Conservation (phyloP, 352 stramenopile genomes). For the Globisporangium spiculum region DNA sequence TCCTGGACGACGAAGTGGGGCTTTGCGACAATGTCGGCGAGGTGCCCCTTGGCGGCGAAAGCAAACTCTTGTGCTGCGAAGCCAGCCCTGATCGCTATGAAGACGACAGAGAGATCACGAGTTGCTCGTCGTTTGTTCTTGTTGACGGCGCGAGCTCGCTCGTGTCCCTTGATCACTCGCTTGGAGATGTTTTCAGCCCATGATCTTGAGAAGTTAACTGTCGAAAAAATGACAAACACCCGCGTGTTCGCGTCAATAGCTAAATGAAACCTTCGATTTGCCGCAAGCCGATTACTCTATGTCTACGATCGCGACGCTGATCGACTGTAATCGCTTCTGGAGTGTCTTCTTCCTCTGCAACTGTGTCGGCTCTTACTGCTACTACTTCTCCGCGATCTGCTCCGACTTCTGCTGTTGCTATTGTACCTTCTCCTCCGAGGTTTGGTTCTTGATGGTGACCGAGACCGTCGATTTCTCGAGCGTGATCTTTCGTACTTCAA, state of each 20-base stretch:
- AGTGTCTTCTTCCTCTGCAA: not conserved
- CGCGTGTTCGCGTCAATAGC: not conserved
- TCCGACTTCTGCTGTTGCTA: conserved; percentile 12
- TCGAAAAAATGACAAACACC: not conserved
- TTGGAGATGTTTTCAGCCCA: conserved; percentile 18
- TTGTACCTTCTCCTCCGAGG: not conserved
- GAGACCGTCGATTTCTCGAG: not conserved
- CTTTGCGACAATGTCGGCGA: conserved; percentile 13
- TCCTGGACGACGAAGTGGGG: not conserved
- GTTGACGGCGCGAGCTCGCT: conserved; percentile 31
- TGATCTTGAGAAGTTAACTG: not conserved
- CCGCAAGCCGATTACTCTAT: not conserved
- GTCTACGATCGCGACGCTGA: not conserved
- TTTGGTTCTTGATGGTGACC: not conserved
- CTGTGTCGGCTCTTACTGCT: not conserved
- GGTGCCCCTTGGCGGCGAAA: conserved; percentile 25
- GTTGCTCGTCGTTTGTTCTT: conserved; percentile 30
- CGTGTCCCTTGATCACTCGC: conserved; percentile 22
- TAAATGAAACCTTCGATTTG: not conserved
- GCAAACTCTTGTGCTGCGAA: conserved; percentile 21
- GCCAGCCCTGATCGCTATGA: not conserved
- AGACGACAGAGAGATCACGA: conserved; percentile 16
- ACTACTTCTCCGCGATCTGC: conserved; percentile 10
- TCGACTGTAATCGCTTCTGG: not conserved
- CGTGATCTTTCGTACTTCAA: not conserved